Base-by-base conservation (phyloP, 2,329 filamentous ascomycete species). In the Fusarium virguliforme region DNA sequence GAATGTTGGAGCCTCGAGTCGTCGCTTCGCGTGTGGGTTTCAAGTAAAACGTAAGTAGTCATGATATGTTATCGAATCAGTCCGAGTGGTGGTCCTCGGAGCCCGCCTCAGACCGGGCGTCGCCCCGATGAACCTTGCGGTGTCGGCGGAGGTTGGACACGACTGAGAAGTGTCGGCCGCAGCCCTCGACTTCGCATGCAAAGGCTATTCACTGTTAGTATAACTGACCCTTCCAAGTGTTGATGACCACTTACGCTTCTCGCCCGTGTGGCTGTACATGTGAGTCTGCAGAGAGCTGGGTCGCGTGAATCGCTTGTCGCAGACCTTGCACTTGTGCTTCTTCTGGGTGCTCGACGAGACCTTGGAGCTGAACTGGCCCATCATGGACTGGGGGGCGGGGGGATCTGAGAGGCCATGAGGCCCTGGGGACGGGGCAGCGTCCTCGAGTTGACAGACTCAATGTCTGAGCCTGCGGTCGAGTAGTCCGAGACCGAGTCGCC, bases 291-390 rank as follows among this genome's bases (percentile, higher is more conserved):
- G 83, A 13, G 95, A 98, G 79, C 94, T 97, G 2, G 95, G 95
- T 60, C 95, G 89, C 3, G 95, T 98, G 81, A 98, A 98, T 46
- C 95, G 91, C 88, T 98, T 98, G 83, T 98, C 95, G 85, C 95
- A 98, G 66, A 98, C 93, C 84, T 97, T 98, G 89, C 95, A 98
- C 86, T 98, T 98, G 85, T 98, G 96, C 87, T 98, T 98, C 90
- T 98, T 98, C 80, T 98, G 94, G 9, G 95, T 96, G 83, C 94
- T 97, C 18, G 94, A 95, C 0, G 94, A 95, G 58, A 98, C 91
- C 83, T 98, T 98, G 70, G 95, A 98, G 83, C 94, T 98, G 84
- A 98, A 98, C 77, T 97, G 95, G 58, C 94, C 91, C 96, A 99
- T 99, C 94, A 99, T 98, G 1, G 95, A 97, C 79, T 97, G 93